Percentiles rank a stretch among this genome's conserved stretches.
Evolutionary conservation across 768 basidiomycete genomes (phyloP).

Genomic region (Rossbeevera mucosa): DNA sequence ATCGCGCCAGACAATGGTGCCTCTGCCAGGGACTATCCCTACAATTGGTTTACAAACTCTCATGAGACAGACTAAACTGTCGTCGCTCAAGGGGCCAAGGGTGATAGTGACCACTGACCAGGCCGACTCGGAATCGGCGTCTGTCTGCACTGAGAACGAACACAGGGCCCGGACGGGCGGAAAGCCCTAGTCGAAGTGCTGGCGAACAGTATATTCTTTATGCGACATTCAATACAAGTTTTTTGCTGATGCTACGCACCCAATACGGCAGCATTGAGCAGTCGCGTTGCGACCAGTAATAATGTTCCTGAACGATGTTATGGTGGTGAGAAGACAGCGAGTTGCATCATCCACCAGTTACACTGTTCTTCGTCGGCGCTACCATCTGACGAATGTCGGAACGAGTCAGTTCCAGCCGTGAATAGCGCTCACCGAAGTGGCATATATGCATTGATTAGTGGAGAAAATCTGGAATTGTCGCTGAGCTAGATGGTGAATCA

Average conservation of each 20-base stretch:
- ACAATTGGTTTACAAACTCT: background rate
- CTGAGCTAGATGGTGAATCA: conserved; percentile 50
- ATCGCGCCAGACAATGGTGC: conserved; percentile 59
- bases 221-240: background rate
- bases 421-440: conserved; percentile 26
- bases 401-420: background rate
- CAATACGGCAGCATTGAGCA: conserved; percentile 69
- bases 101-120: conserved; percentile 68
- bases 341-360: conserved; percentile 86
- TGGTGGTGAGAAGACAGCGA: conserved; percentile 83
- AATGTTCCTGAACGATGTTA: conserved; percentile 70
- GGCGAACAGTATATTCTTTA: conserved; percentile 63
- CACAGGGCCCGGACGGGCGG: conserved; percentile 70
- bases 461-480: conserved; percentile 80
- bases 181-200: conserved; percentile 61
- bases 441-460: conserved; percentile 75
- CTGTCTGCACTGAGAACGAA: conserved; percentile 63
- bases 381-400: conserved; percentile 24
- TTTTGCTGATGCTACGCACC: conserved; percentile 39
- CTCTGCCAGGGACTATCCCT: conserved; percentile 66
- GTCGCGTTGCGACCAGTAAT: conserved; percentile 76
- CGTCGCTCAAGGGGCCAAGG: conserved; percentile 61
- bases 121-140: conserved; percentile 75
- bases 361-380: conserved; percentile 81
- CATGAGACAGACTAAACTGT: conserved; percentile 37